These are phyloP conservation scores for Kwoniella botswanensis DNA, from an alignment of 768 basidiomycete species.

Conservation along the genomic window DNA sequence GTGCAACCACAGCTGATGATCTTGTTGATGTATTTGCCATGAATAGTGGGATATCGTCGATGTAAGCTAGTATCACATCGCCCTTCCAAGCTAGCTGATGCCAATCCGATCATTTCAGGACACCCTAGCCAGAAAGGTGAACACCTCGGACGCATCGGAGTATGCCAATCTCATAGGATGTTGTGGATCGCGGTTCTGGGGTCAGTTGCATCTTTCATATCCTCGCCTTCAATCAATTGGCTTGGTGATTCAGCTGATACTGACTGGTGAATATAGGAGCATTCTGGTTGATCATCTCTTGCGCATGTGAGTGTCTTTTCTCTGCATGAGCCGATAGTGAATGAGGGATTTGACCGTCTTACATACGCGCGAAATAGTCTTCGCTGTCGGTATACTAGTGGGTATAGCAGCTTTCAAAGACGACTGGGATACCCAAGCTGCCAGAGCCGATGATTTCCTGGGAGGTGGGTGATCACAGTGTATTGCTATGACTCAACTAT, in stretches of 20 bases:
- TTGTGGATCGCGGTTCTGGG: slow-evolving; percentile 57
- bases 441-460: slow-evolving; percentile 49
- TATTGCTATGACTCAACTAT: too few species aligned
- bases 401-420: slow-evolving; percentile 57
- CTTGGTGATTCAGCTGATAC: not conserved
- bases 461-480: slow-evolving; percentile 41
- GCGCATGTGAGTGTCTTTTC: slow-evolving; percentile 25
- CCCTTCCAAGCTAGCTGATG: too few species aligned
- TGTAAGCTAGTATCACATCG: slow-evolving; percentile 29
- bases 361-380: slow-evolving; percentile 34
- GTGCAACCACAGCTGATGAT: slow-evolving; percentile 1
- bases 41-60: slow-evolving; percentile 57
- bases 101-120: slow-evolving; percentile 30
- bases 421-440: slow-evolving; percentile 45
- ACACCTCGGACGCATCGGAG: slow-evolving; percentile 57
- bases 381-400: slow-evolving; percentile 53
- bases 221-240: too few species aligned
- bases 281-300: slow-evolving; percentile 54
- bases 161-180: slow-evolving; percentile 57
- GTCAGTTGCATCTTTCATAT: slow-evolving; percentile 29
- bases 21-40: too few species aligned
- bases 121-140: slow-evolving; percentile 57
- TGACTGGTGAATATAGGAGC: slow-evolving; percentile 36
- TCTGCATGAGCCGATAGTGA: too few species aligned
- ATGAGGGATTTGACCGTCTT: not conserved